phyloP scores from a whole-genome alignment of 176 grass and related monocot species.

The Eragrostis curvula region DNA sequence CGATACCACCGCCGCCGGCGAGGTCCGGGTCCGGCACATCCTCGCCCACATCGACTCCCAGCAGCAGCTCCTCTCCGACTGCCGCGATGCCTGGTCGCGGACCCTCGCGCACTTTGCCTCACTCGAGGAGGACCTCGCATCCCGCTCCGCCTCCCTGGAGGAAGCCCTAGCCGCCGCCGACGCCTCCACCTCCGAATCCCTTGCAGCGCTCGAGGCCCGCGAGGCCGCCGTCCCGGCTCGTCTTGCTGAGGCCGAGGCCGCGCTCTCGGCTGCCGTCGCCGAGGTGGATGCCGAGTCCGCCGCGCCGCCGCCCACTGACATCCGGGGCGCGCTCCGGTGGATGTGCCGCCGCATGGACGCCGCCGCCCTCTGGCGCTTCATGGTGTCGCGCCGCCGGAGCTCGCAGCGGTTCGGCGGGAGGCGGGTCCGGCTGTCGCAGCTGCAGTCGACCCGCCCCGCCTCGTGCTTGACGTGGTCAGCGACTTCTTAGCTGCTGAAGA shows the following conservation, averaged over 20 bases:
- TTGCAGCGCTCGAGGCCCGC: constrained; percentile 53
- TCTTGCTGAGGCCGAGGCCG: constrained; percentile 41
- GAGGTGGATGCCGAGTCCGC: constrained; percentile 44
- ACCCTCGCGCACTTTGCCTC: constrained; percentile 61
- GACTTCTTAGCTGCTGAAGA: constrained; percentile 50
- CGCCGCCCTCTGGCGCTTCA: constrained; percentile 60
- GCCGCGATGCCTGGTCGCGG: constrained; percentile 53
- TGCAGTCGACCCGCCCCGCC: constrained; percentile 64
- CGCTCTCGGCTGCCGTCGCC: constrained; percentile 46
- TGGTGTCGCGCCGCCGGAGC: constrained; percentile 54
- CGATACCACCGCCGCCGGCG: constrained; percentile 40
- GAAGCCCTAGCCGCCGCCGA: constrained; percentile 46
- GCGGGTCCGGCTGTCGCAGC: constrained; percentile 49
- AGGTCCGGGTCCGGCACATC: constrained; percentile 47
- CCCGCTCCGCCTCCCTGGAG: constrained; percentile 58
- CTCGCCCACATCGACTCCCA: constrained; percentile 70
- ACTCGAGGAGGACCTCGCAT: constrained; percentile 62
- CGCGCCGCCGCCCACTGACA: constrained; percentile 41
- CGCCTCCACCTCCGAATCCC: constrained; percentile 51
- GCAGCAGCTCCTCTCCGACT: constrained; percentile 44
- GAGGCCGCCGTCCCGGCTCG: constrained; percentile 50
- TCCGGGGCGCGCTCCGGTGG: constrained; percentile 66
- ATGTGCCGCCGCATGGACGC: constrained; percentile 81
- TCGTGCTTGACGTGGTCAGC: constrained; percentile 65
- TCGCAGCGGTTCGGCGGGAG: constrained; percentile 48